Conservation (phyloP, 345 rosid species). For the Euphorbia peplus region DNA sequence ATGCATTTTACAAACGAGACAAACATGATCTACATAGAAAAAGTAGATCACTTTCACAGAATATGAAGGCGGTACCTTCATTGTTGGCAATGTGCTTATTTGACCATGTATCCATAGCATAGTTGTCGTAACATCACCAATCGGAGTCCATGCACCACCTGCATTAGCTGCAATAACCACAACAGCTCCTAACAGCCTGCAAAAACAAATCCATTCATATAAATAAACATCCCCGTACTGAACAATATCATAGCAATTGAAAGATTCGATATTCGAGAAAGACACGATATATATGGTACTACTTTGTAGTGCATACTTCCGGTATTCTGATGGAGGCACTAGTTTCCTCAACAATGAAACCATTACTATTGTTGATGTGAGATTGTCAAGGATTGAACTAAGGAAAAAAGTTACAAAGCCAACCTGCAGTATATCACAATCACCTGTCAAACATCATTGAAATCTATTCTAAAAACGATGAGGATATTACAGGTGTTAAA, state of each 20-base stretch:
- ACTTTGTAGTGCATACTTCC: constrained; percentile 65
- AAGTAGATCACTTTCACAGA: background rate
- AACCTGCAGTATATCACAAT: constrained; percentile 47
- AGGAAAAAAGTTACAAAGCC: constrained; percentile 93
- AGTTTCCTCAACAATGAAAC: constrained; percentile 87
- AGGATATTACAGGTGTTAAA: background rate
- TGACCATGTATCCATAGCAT: constrained; percentile 99
- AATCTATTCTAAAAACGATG: background rate
- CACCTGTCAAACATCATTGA: constrained; percentile 20
- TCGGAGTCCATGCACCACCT: constrained; percentile 99
- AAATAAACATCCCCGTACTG: background rate
- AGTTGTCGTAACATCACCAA: constrained; percentile 96
- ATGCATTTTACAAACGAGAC: too few species aligned
- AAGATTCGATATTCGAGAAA: background rate
- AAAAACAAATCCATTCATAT: constrained; percentile 10
- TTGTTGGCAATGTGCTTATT: constrained; percentile 74
- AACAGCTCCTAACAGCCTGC: constrained; percentile 91
- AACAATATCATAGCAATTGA: background rate
- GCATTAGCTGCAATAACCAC: constrained; percentile 97
- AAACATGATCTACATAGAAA: background rate
- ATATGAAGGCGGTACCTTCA: constrained; percentile 54
- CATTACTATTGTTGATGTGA: constrained; percentile 96
- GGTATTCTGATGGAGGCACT: constrained; percentile 85
- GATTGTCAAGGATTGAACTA: constrained; percentile 84
- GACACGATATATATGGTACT: background rate